These are phyloP conservation scores for Alternaria triticina DNA, from an alignment of 2,329 filamentous ascomycete species.

Conservation along the genomic window DNA sequence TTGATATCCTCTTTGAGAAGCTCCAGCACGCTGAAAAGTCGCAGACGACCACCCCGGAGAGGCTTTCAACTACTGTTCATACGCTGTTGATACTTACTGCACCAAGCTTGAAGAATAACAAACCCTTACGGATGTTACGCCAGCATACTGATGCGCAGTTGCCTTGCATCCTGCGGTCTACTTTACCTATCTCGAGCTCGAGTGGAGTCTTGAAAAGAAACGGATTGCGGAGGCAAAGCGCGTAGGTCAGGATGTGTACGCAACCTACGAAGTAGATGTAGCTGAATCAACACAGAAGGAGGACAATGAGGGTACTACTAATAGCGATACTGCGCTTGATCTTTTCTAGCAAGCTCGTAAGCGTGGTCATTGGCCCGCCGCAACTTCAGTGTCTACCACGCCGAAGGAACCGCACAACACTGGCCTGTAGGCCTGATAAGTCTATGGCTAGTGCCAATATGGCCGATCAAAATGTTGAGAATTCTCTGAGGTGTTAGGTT, in stretches of 20 bases:
- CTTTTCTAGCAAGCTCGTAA: no score
- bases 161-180: not conserved
- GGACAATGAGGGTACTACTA: not conserved
- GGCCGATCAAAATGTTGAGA: not conserved
- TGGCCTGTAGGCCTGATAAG: no score
- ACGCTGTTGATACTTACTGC: not conserved
- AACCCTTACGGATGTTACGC: not conserved
- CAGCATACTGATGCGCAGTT: not conserved
- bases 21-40: not conserved
- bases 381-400: no score
- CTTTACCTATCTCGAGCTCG: not conserved
- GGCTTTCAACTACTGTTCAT: not conserved
- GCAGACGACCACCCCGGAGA: not conserved
- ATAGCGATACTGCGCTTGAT: not conserved
- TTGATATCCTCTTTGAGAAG: not conserved
- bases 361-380: no score
- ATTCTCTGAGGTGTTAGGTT: conserved; percentile 4
- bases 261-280: not conserved
- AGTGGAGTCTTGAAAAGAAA: not conserved
- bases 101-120: conserved; percentile 8
- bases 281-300: not conserved
- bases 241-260: not conserved
- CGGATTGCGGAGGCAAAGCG: not conserved
- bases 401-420: no score
- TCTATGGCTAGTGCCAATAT: no score